Evolutionary conservation across 805 yeast genomes (phyloP), one percentile per base, ranked within the genome.

Genomic region (Lipomyces lipofer): DNA sequence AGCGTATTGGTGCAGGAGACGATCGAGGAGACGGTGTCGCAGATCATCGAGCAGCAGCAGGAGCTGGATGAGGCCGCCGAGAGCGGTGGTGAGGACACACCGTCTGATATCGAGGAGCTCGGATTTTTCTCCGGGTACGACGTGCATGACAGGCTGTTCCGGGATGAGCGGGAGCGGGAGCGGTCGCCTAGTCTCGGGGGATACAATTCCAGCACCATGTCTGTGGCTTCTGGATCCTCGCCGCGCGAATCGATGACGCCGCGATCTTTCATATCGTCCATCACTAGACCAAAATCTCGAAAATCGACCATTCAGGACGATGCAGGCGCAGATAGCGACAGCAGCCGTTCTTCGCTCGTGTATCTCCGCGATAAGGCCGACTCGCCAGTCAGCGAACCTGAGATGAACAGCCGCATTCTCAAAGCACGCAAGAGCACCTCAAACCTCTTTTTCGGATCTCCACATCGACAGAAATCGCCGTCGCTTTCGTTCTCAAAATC

Each of bases 1-100:
- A 94, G 89, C 65, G 76, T 71, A 19, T 72, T 83, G 64, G 90
- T 90, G 2, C 69, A 86, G 25, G 70, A 74, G 33, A 75, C 85
- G 1, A 87, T 91, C 2, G 72, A 77, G 22, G 82, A 82, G 32
- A 85, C 94, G 0, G 77, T 89, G 1, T 69, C 71, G 33, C 80
- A 77, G 62, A 84, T 80, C 10, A 73, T 73, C 49, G 81, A 71
- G 42, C 62, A 58, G 35, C 48, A 63, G 24, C 58, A 54, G 17
- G 30, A 54, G 6, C 51, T 56, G 22, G 64, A 52, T 19, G 65
- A 56, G 9, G 52, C 60, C 10, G 67, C 60, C 12, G 62, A 63
- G 8, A 47, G 52, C 25, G 53, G 32, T 6, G 66, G 52, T n/a
- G 62, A 53, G 7, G 65, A 57, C 25, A 57, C 52, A 25, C 65